phyloP scores from a whole-genome alignment of 179 eudicot genomes.

The Silene vulgaris region DNA sequence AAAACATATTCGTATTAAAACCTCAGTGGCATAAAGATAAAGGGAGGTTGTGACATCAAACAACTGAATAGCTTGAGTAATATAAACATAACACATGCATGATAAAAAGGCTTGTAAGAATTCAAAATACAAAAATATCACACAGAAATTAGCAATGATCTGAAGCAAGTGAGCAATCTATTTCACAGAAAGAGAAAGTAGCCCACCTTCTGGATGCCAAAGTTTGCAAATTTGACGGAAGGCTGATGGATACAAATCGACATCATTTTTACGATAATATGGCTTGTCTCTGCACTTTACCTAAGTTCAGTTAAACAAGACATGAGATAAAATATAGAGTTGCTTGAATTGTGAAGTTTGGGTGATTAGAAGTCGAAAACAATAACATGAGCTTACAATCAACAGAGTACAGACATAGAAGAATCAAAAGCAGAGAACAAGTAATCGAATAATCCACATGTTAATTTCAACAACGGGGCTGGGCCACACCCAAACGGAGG shows the following conservation, averaged over 20 bases:
- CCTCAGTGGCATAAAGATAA: not conserved
- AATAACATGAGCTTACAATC: too few relatives aligned
- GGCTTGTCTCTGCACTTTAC: not conserved
- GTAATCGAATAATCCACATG: too few relatives aligned
- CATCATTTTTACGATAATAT: not conserved
- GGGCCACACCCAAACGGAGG: too few relatives aligned
- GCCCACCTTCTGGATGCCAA: not conserved
- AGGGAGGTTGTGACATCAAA: not conserved
- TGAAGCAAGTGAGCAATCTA: not conserved
- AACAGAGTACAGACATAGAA: too few relatives aligned
- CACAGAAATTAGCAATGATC: not conserved
- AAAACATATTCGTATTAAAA: not conserved
- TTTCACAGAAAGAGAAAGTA: not conserved
- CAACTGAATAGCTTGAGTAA: not conserved
- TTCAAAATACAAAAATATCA: not conserved
- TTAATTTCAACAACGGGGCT: too few relatives aligned
- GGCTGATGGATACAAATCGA: slow-evolving; percentile 10
- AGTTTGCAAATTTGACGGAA: not conserved
- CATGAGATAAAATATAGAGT: too few relatives aligned
- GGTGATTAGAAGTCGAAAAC: too few relatives aligned
- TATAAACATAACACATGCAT: not conserved
- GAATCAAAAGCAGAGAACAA: too few relatives aligned
- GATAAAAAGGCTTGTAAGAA: not conserved
- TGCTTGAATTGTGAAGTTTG: too few relatives aligned
- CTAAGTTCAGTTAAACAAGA: not conserved